Base-by-base conservation (phyloP, 164 flowering plant genomes). In the Stephania yunnanensis region DNA sequence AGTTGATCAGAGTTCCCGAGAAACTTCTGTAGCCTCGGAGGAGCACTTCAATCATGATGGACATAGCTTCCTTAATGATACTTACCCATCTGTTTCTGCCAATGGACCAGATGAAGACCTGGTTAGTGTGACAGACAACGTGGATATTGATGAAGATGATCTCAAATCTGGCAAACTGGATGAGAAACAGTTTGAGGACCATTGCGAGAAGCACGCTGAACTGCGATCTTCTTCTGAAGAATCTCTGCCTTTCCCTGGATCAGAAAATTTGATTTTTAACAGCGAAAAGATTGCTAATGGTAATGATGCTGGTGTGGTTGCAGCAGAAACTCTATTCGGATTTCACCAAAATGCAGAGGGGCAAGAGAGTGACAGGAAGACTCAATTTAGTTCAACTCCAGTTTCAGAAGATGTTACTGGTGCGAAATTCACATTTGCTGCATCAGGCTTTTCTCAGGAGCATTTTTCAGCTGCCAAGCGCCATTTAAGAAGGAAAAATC, bases 361-460 rank as follows among this genome's bases (percentile, higher is more conserved):
- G 71, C 84, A 81, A 78, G 86, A 77, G 71, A 78, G 80, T 79
- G 89, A 84, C 75, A 78, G 74, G 19, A 78, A 71, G 61, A 66
- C 10, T 50, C 80, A 79, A 36, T 83, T 85, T 74, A 65, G 53
- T 82, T 83, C 77, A 75, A 72, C 87, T 79, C 80, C 85, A 22
- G 77, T 69, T 78, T 84, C 85, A 5, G 85, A 87, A 44, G 83
- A 82, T 77, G 68, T 7, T 22, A 72, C 82, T 69, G 83, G 81
- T 42, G 76, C 87, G 25, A 83, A 76, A 66, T 92, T 93, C 76
- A 81, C 85, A 29, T 95, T 95, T 85, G 82, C 91, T 78, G 88
- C 99, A 30, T 81, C 95, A 69, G 78, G 87, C 70, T 78, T 91
- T 72, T 19, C 78, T 77, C 86, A 82, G 76, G 75, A 77, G 71